These are phyloP conservation scores for Auricularia sp. DNA, from an alignment of 768 basidiomycete species.

Conservation along the genomic window DNA sequence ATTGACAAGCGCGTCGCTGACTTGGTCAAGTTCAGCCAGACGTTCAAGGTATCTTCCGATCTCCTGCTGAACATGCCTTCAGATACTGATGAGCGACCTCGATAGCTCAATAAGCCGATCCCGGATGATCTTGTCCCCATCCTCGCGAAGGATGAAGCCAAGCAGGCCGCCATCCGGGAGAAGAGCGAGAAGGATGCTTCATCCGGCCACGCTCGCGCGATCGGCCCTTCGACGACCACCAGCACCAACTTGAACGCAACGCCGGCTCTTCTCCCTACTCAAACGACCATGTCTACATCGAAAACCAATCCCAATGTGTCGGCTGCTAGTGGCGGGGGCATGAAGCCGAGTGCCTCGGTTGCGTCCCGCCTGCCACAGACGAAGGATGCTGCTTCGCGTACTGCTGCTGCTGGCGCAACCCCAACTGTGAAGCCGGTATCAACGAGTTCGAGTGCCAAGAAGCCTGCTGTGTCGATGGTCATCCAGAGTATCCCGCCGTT, in stretches of 20 bases:
- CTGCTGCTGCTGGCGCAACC: conserved; percentile 10
- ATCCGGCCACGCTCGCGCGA: conserved; percentile 56
- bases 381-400: conserved; percentile 6
- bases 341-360: conserved; percentile 21
- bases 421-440: conserved; percentile 13
- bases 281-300: conserved; percentile 25
- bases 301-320: conserved; percentile 23
- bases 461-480: conserved; percentile 46
- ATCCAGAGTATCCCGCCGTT: conserved; percentile 90
- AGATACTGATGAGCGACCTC: not conserved
- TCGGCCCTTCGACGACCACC: conserved; percentile 27
- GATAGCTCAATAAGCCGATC: conserved; percentile 84
- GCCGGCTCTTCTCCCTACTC: not conserved
- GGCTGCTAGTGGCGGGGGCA: conserved; percentile 8
- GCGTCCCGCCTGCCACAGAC: conserved; percentile 29
- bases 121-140: conserved; percentile 90
- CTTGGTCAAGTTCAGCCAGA: conserved; percentile 83
- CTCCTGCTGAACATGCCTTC: not conserved
- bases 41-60: conserved; percentile 64
- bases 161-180: conserved; percentile 73
- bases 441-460: not conserved
- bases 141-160: conserved; percentile 87
- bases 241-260: not conserved
- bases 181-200: conserved; percentile 61
- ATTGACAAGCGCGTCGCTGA: conserved; percentile 94